phyloP scores from a whole-genome alignment of 2,329 filamentous ascomycete species.

The Penicillium brevicompactum region DNA sequence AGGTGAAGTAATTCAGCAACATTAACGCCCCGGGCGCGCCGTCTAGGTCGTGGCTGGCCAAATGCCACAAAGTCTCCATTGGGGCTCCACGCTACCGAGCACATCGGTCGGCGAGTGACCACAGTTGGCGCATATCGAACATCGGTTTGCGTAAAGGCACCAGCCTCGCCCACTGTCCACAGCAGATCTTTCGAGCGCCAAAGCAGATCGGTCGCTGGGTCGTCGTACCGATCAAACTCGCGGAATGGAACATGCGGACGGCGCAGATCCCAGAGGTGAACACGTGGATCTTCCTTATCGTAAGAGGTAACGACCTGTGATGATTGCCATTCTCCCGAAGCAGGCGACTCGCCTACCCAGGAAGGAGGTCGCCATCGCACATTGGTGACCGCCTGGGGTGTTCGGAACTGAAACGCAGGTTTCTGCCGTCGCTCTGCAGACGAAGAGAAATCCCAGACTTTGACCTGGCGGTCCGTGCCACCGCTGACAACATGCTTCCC shows the following conservation, averaged over 20 bases:
- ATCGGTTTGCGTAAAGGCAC: constrained; percentile 65
- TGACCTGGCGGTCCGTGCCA: constrained; percentile 63
- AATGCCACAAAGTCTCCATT: constrained; percentile 59
- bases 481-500: constrained; percentile 66
- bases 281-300: constrained; percentile 60
- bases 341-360: constrained; percentile 55
- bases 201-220: constrained; percentile 60
- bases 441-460: constrained; percentile 65
- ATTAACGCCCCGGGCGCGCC: constrained; percentile 44
- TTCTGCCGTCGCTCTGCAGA: constrained; percentile 61
- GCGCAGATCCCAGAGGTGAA: constrained; percentile 67
- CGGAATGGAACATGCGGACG: constrained; percentile 64
- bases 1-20: constrained; percentile 43
- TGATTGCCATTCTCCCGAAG: constrained; percentile 59
- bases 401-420: constrained; percentile 59
- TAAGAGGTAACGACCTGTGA: constrained; percentile 66
- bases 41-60: constrained; percentile 53
- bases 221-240: constrained; percentile 59
- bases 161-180: constrained; percentile 65
- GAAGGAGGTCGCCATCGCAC: constrained; percentile 65
- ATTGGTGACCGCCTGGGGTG: constrained; percentile 63
- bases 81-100: constrained; percentile 60
- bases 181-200: constrained; percentile 66
- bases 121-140: constrained; percentile 61
- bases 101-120: constrained; percentile 59